phyloP scores from a whole-genome alignment of 2,329 filamentous ascomycete genomes.

The Fusarium veterinarium region DNA sequence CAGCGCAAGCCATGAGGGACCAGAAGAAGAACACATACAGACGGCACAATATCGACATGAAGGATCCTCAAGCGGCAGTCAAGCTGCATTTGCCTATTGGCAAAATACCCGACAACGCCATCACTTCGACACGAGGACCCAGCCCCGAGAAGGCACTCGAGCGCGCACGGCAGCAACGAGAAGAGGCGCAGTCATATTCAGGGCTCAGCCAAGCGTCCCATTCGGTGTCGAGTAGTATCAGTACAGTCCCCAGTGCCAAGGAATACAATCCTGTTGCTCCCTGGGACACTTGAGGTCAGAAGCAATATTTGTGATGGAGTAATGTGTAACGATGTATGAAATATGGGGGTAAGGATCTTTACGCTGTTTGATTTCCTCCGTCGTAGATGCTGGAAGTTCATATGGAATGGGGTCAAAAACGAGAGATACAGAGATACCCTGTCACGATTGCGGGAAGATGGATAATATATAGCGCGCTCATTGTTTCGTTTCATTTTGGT shows the following conservation, averaged over 20 bases:
- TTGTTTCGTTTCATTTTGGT: neutral
- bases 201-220: conserved; percentile 42
- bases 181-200: conserved; percentile 45
- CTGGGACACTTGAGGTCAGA: conserved; percentile 44
- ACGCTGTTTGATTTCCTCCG: conserved; percentile 18
- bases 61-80: conserved; percentile 57
- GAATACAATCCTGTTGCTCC: conserved; percentile 49
- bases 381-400: conserved; percentile 15
- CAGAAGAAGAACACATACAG: conserved; percentile 58
- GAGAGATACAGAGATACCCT: conserved; percentile 13
- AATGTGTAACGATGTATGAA: conserved; percentile 25
- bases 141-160: conserved; percentile 58
- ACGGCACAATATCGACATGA: conserved; percentile 56
- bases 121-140: conserved; percentile 59
- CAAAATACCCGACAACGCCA: conserved; percentile 58
- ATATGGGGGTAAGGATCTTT: neutral
- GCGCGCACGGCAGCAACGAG: conserved; percentile 50
- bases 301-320: neutral
- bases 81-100: conserved; percentile 61
- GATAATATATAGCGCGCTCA: neutral
- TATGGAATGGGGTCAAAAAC: neutral
- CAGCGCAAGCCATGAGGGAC: conserved; percentile 59
- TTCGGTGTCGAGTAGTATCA: conserved; percentile 53
- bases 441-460: conserved; percentile 1
- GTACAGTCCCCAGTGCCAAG: conserved; percentile 46